Base-by-base conservation (phyloP, 495 filamentous ascomycete genomes). In the Penicillium psychrofluorescens region DNA sequence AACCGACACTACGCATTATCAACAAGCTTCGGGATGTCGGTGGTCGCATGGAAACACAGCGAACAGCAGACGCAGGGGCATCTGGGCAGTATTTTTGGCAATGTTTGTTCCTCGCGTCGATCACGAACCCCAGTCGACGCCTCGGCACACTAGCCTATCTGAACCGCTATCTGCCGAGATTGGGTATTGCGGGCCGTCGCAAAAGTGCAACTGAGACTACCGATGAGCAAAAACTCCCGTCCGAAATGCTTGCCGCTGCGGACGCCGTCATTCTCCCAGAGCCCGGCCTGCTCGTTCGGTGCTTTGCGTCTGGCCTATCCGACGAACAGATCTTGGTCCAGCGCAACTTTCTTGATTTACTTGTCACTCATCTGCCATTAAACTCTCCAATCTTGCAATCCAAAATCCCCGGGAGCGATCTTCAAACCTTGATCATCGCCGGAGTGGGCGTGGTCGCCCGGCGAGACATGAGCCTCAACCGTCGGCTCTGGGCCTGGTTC, bases 31-130 rank as follows among this genome's bases (percentile, higher is more conserved):
- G 84, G 51, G 67, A 73, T 54, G 78, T 80, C 9, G 77, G 90
- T 15, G 76, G 76, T 4, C 67, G 70, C 11, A 63, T 70, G 46
- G 64, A 71, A 35, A 66, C 61, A 28, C 52, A 55, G 35, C 56
- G 49, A 38, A 64, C 71, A 8, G 72, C 74, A 2, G 64, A 74
- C n/a, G 64, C 67, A 39, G 76, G 73, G 11, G 65, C 72, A 8
- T 83, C 79, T 27, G 86, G 90, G 41, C 86, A 89, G 51, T 95
- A 89, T 59, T 99, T 95, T 59, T 99, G 92, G 92, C 92, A 99
- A 68, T 95, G 88, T 62, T 85, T 99, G 50, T 95, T 99, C 51
- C 72, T 97, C 32, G 88, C 90, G 11, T 81, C 87, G 0, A 95
- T 99, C 31, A 95, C 91, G 6, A 90, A 88, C 55, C 73, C 85